Evolutionary conservation across 202 grass and related monocot species (phyloP), one percentile per base, ranked within the genome.

Genomic region (Schoenoplectus tabernaemontani): DNA sequence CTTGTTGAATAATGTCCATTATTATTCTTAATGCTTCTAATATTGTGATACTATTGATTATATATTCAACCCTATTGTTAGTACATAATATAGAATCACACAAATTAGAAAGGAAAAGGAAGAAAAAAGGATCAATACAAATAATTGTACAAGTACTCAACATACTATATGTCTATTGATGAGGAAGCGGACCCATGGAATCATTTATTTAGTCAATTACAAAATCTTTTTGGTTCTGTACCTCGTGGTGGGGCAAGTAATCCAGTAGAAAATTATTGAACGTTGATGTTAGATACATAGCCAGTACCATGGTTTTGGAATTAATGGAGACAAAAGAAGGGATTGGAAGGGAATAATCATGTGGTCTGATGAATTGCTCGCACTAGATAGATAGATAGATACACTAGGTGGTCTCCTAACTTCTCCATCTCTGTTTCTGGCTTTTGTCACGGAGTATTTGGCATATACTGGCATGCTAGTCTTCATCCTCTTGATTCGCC

Each of bases 361-460:
- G 81, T 80, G 84, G 84, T 84, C 86, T 53, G 86, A 82, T 65
- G 86, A 85, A 81, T 22, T 76, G 11, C 64, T 43, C 3, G 59
- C 75, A 17, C 65, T 46, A 44, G 39, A 28, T 28, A 28, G 28
- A 75, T 75, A 36, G 39, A 68, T 48, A 15, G 47, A 75, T 75
- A 75, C 67, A 30, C 67, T 71, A 26, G 42, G 28, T 28, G 42
- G 37, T 48, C 20, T 11, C 42, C 19, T 58, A 42, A 42, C 39
- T 39, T 58, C 50, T 56, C 53, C 73, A 77, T 77, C 50, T 24
- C 73, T 61, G 57, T 61, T 78, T 78, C 56, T 58, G 50, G 57
- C 76, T 43, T 42, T 78, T 78, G 76, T 78, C 76, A 78, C 22
- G 7, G 50, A 38, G 80, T 58, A 13, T 79, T 82, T 87, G 83